Conservation (phyloP, 176 grass and related monocot species). For the Areca catechu region DNA sequence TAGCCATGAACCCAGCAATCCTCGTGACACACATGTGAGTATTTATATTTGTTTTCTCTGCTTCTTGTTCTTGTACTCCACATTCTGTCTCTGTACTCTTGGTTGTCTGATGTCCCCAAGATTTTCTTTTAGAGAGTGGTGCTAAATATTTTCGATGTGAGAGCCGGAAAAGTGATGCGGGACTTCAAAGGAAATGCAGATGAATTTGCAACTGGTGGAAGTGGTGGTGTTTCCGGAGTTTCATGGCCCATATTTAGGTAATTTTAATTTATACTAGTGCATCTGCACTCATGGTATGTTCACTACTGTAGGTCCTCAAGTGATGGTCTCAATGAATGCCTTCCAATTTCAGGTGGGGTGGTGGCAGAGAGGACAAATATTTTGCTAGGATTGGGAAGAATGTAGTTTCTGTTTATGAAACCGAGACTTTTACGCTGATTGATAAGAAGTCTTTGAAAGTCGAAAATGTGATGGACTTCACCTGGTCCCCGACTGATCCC, state of each 20-base stretch:
- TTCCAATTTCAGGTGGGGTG: conserved; percentile 49
- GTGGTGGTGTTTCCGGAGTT: conserved; percentile 63
- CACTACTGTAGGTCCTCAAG: too few species aligned
- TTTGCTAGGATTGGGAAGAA: conserved; percentile 96
- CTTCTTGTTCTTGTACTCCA: background rate
- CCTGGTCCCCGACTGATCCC: conserved; percentile 79
- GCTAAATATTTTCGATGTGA: conserved; percentile 86
- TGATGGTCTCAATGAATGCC: conserved; percentile 22
- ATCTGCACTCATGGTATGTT: too few species aligned
- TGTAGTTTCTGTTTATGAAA: conserved; percentile 82
- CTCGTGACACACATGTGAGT: conserved; percentile 80
- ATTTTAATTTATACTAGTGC: background rate
- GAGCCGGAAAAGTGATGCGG: conserved; percentile 80
- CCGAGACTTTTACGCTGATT: conserved; percentile 72
- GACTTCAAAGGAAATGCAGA: conserved; percentile 88
- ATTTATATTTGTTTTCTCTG: conserved; percentile 1
- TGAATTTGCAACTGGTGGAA: conserved; percentile 61
- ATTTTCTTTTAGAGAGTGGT: conserved; percentile 47
- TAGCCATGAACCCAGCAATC: conserved; percentile 93
- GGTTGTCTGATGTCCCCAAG: conserved; percentile 13
- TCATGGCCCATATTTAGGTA: conserved; percentile 92
- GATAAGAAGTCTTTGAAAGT: conserved; percentile 96
- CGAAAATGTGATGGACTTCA: conserved; percentile 83
- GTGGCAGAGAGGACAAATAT: conserved; percentile 92
- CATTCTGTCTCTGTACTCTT: too few species aligned